These are phyloP conservation scores for Croton laevigatus DNA, from an alignment of 441 rosid genomes.

Conservation along the genomic window DNA sequence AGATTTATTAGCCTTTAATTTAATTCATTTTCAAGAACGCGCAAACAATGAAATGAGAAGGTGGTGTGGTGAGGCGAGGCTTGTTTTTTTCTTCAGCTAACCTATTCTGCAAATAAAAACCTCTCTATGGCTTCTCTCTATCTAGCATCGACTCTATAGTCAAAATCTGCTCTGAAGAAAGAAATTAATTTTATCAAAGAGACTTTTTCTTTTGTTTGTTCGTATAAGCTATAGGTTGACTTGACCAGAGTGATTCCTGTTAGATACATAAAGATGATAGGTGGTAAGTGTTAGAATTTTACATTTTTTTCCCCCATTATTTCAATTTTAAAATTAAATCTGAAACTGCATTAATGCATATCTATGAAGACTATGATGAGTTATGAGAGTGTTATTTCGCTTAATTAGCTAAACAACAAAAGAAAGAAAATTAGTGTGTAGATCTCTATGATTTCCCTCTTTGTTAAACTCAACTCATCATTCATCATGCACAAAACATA, in stretches of 20 bases:
- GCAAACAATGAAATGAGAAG: no score
- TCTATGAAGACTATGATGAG: background rate
- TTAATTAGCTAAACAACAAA: background rate
- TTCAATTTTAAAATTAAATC: background rate
- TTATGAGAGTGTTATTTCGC: background rate
- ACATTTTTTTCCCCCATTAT: background rate
- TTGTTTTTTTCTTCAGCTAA: no score
- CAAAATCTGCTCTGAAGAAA: background rate
- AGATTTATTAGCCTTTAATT: background rate
- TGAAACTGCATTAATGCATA: background rate
- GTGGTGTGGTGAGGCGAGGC: no score
- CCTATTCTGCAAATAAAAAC: background rate
- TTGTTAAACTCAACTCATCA: slow-evolving; percentile 34
- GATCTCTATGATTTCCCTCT: background rate
- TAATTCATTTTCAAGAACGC: background rate
- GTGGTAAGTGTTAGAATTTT: background rate
- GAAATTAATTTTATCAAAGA: slow-evolving; percentile 2
- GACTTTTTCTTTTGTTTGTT: no score
- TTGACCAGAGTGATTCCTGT: slow-evolving; percentile 2
- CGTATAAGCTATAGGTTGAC: no score
- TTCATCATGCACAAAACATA: background rate
- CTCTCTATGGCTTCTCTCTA: background rate
- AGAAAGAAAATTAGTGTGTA: background rate
- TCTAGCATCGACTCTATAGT: slow-evolving; percentile 11
- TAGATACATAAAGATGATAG: background rate